Base-by-base conservation (phyloP, 2,329 filamentous ascomycete genomes). In the Fusarium concolor region DNA sequence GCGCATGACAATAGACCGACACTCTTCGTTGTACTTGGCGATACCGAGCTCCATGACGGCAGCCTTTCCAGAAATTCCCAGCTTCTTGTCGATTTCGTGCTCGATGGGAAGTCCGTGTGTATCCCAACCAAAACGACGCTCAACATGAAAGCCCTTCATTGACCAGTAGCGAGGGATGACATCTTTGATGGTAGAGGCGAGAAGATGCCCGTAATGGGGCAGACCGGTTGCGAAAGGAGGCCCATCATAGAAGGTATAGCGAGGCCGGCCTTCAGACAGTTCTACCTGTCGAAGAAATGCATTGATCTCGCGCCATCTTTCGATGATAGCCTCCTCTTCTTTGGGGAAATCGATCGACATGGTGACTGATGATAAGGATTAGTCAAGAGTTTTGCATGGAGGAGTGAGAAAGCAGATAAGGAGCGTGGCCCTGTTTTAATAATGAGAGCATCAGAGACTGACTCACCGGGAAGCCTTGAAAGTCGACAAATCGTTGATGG, bases 121-220 rank as follows among this genome's bases (percentile, higher is more conserved):
- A 64, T 97, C 95, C 95, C 95, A 97, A 53, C 95, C 95, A 72
- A 97, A 97, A 61, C 94, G 88, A 69, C 95, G 88, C 83, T 96
- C 93, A 52, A 97, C 94, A 82, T 97, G 92, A 77, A 90, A 92
- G 17, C 95, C 95, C 78, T 96, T 96, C 94, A 97, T 97, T 51
- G 94, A 94, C 93, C 94, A 97, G 80, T 97, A 98, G 72, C 95
- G 86, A 10, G 95, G 94, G 71, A 98, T 97, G 63, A 97, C 96
- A 79, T 97, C 95, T 81, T 98, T 97, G 83, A 97, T 97, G 49
- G 94, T 97, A 20, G 93, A 97, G 37, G 95, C 92, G 70, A 97
- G 85, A 53, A 97, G 82, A 80, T 97, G 93, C 65, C 86, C 86
- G 63, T 86, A 90, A 72, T 90, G 89, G 64, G 87, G 87, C 18